These are phyloP conservation scores for Peniophora sp. DNA, from an alignment of 1,284 basidiomycete species.

Conservation along the genomic window DNA sequence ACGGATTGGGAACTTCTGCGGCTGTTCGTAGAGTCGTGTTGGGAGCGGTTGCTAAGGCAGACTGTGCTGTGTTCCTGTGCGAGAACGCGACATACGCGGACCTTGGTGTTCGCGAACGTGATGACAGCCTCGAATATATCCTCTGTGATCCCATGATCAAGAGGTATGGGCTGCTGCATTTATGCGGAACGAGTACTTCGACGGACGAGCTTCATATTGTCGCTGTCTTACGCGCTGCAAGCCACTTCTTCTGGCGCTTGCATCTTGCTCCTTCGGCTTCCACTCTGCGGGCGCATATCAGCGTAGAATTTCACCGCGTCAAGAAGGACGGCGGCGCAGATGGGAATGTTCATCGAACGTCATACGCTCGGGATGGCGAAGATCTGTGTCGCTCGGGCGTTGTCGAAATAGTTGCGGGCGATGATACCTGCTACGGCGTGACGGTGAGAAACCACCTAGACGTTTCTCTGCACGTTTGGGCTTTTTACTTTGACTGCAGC, in stretches of 20 bases:
- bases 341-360: not conserved
- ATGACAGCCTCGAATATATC: no score
- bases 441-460: not conserved
- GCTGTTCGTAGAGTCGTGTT: no score
- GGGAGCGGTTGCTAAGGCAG: no score
- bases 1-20: no score
- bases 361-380: not conserved
- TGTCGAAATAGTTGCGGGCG: not conserved
- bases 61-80: no score
- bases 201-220: no score
- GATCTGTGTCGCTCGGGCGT: not conserved
- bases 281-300: not conserved
- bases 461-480: not conserved
- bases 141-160: no score
- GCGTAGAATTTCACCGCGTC: not conserved
- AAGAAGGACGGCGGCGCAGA: not conserved
- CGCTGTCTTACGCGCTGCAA: no score
- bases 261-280: not conserved
- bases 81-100: no score
- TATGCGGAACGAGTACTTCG: no score
- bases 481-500: not conserved
- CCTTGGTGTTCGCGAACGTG: no score
- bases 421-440: not conserved
- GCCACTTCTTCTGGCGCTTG: conserved; percentile 3
- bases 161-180: no score